phyloP scores from a whole-genome alignment of 257 asterid species.

The Nicotiana attenuata region DNA sequence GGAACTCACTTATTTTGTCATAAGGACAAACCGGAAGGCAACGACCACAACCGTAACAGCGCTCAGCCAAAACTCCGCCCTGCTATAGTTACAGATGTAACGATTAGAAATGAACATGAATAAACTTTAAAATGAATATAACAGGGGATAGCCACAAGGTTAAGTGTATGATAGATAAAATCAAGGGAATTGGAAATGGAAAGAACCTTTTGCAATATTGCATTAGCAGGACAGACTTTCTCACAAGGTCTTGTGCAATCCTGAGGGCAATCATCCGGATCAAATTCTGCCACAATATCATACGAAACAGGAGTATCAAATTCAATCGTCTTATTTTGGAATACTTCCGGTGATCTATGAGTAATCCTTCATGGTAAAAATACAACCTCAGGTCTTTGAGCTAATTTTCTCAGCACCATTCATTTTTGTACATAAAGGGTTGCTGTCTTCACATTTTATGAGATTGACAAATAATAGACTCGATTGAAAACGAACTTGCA shows the following conservation, averaged over 20 bases:
- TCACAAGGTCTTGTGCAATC: constrained; percentile 91
- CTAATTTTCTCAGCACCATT: neutral
- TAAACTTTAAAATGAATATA: neutral
- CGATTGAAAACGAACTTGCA: neutral
- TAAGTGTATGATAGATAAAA: neutral
- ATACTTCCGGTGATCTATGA: neutral
- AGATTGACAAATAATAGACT: neutral
- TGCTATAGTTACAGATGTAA: constrained; percentile 19
- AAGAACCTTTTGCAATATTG: constrained; percentile 60
- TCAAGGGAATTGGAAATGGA: neutral
- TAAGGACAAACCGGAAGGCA: constrained; percentile 89
- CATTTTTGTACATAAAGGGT: neutral
- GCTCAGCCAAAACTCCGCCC: constrained; percentile 78
- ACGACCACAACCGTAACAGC: constrained; percentile 98
- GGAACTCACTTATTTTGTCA: constrained; percentile 69
- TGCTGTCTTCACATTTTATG: neutral
- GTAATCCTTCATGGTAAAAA: neutral
- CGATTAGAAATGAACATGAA: neutral
- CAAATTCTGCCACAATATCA: constrained; percentile 47
- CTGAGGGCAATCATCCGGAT: constrained; percentile 73
- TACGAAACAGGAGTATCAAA: neutral
- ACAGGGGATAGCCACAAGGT: neutral
- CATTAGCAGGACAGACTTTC: constrained; percentile 84
- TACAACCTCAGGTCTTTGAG: neutral
- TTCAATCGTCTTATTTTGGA: neutral